Evolutionary conservation across 768 basidiomycete genomes (phyloP), one percentile per base, ranked within the genome.

Genomic region (Candolleomyces eurysporus): DNA sequence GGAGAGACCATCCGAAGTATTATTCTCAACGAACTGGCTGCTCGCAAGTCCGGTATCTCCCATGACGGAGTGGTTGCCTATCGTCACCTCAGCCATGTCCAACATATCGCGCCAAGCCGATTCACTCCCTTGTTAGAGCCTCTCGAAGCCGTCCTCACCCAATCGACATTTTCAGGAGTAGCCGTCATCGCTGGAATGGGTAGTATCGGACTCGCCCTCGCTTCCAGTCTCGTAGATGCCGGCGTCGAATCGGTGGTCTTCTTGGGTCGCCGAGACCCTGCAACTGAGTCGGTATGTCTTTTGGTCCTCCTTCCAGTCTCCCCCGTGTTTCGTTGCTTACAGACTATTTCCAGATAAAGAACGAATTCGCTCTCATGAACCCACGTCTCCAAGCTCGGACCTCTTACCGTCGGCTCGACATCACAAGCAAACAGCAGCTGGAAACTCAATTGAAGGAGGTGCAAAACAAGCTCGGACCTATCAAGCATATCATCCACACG

Each of bases 131-230:
- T 30, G 13, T 26, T 52, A 22, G 22, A 52, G 30, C 22, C 31
- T 32, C 13, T 52, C 16, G 30, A 26, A 26, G 16, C 51, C 8
- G 13, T 30, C 8, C 11, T 3, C 8, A 19, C 22, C 30, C 30
- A 13, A 8, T 30, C 21, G 10, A 30, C 11, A 3, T 32, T 67
- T 39, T 66, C 67, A 0, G 72, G 72, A 36, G 65, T 68, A 5
- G 67, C 73, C 0, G 67, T 74, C 31, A 69, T 75, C 30, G 68
- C 72, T n/a, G 74, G 74, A 17, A 69, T 75, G 67, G 71, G 71
- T n/a, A 70, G 67, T 49, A 73, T 74, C 26, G 71, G 72, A 10
- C 59, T 60, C 45, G 67, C 67, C 13, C 40, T 75, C n/a, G 71
- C 68, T n/a, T 42, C 57, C 6, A 61, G 67, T 14, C 60, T 75